These are phyloP conservation scores for Loxodes magnus DNA, from an alignment of 73 alveolate species.

Conservation along the genomic window DNA sequence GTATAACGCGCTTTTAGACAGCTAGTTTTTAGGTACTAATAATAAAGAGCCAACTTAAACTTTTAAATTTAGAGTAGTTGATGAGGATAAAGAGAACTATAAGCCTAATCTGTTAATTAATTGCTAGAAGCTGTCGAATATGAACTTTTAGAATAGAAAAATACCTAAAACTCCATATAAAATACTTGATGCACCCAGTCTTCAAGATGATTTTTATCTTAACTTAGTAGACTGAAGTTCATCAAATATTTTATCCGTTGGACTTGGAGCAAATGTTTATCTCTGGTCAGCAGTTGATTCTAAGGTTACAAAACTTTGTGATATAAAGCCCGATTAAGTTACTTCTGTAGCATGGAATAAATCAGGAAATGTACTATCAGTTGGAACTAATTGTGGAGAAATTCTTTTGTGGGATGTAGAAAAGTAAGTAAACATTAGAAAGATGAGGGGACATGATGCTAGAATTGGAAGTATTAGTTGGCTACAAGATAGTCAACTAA, in stretches of 20 bases:
- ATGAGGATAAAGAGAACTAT: too few species aligned
- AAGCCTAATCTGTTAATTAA: too few species aligned
- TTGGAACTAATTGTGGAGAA: constrained; percentile 24
- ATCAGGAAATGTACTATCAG: constrained; percentile 42
- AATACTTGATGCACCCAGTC: constrained; percentile 97
- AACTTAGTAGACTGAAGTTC: constrained; percentile 95
- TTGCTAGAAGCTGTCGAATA: too few species aligned
- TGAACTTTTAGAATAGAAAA: too few species aligned
- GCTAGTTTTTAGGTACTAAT: too few species aligned
- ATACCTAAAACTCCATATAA: constrained; percentile 76
- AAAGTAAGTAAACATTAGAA: constrained; percentile 38
- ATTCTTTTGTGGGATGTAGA: constrained; percentile 68
- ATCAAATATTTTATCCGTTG: constrained; percentile 75
- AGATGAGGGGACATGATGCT: constrained; percentile 79
- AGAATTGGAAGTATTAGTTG: constrained; percentile 98
- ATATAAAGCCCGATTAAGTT: constrained; percentile 76
- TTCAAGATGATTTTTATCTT: constrained; percentile 95
- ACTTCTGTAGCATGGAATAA: constrained; percentile 80
- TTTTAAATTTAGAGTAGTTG: too few species aligned
- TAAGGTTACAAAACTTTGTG: constrained; percentile 79
- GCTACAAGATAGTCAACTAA: constrained; percentile 62
- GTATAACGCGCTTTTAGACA: too few species aligned
- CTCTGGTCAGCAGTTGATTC: constrained; percentile 63
- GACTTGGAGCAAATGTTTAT: constrained; percentile 56
- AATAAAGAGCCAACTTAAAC: too few species aligned